phyloP scores from a whole-genome alignment of 805 yeast genomes.

The Wickerhamiella kurtzmanii region DNA sequence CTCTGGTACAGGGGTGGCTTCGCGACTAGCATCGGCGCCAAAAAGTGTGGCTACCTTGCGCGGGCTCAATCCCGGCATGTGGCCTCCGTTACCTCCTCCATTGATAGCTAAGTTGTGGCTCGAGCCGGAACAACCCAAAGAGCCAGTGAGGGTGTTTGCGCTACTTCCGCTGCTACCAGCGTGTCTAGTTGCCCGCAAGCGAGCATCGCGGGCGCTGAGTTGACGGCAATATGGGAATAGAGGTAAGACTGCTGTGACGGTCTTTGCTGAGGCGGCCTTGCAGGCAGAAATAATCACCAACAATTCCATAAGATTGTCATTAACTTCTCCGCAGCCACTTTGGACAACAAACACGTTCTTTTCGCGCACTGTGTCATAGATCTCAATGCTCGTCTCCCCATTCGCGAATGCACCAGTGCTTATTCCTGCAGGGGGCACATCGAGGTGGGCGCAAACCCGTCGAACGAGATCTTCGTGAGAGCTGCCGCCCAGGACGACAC shows the following conservation, averaged over 20 bases:
- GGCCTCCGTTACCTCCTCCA: too few relatives aligned
- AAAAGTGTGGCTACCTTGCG: slow-evolving; percentile 14
- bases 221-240: slow-evolving; percentile 92
- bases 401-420: slow-evolving; percentile 39
- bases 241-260: slow-evolving; percentile 86
- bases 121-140: slow-evolving; percentile 1
- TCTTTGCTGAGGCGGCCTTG: slow-evolving; percentile 75
- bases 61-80: slow-evolving; percentile 11
- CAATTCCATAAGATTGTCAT: slow-evolving; percentile 73
- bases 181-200: neutral
- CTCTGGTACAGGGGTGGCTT: slow-evolving; percentile 1
- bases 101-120: neutral
- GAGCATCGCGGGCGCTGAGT: slow-evolving; percentile 76
- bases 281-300: slow-evolving; percentile 81
- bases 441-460: slow-evolving; percentile 61
- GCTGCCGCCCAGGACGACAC: slow-evolving; percentile 80
- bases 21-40: slow-evolving; percentile 12
- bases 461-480: slow-evolving; percentile 72
- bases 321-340: slow-evolving; percentile 76
- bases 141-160: slow-evolving; percentile 1
- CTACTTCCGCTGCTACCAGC: too few relatives aligned
- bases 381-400: slow-evolving; percentile 85
- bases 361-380: slow-evolving; percentile 82
- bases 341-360: slow-evolving; percentile 90
- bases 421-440: slow-evolving; percentile 59